Evolutionary conservation across 345 rosid species (phyloP), one percentile per base, ranked within the genome.

Genomic region (Gossypium thurberi): DNA sequence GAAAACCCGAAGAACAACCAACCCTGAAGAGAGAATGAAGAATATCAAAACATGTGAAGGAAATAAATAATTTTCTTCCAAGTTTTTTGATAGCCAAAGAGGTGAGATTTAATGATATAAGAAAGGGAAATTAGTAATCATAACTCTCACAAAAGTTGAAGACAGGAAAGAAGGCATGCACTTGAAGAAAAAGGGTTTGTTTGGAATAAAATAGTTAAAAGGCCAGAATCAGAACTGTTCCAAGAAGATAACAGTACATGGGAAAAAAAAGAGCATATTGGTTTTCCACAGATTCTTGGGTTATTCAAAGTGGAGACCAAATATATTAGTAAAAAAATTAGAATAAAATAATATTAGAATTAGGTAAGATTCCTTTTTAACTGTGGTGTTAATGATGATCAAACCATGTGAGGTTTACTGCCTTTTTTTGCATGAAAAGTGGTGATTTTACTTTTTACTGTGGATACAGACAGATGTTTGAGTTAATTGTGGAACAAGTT

Each of bases 341-440:
- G 51, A 69, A 55, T 46, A 65, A 40, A 70, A 70, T 52, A 43
- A n/a, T 42, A 63, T 14, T 62, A 75, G 18, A 72, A 65, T 55
- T 60, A 71, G 78, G 73, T 56, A 75, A 75, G 78, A 37, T 75
- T 79, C 75, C 46, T 71, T 73, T 78, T 74, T 65, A 44, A 73
- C 66, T 42, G 72, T 64, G 75, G 40, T 43, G 57, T 53, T 77
- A 86, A 83, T 89, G 85, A 84, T 81, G 81, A 75, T 63, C 75
- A 79, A 65, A 37, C 65, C 65, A 48, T 56, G 56, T 58, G 55
- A 66, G 52, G 61, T 64, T 74, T 67, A 67, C 57, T 67, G 57
- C 57, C 57, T 47, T 25, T 48, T 48, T 9, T 48, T 5, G 20
- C 57, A 23, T 8, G 50, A 4, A 14, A 50, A 18, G 3, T 42